Base-by-base conservation (phyloP, 176 grass and related monocot species). In the Alloteropsis semialata region DNA sequence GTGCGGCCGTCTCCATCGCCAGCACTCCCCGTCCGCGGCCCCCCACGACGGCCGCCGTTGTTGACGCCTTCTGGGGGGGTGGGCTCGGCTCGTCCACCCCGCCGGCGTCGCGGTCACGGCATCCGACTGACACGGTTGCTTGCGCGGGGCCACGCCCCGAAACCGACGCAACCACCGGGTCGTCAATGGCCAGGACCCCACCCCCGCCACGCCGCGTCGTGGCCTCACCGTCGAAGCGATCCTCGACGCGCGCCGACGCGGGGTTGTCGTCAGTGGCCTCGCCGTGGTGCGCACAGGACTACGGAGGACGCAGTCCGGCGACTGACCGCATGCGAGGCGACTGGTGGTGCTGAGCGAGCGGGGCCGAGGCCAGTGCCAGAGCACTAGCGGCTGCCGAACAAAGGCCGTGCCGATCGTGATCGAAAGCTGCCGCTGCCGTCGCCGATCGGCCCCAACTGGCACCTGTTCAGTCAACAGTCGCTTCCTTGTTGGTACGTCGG, bases 391-490 rank as follows among this genome's bases (percentile, higher is more conserved):
- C 74, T 43, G 74, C 53, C 73, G 21, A 77, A 60, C 56, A 60
- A 76, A 48, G 30, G 39, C 22, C 75, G 24, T 25, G 22, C 34
- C 62, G 8, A 17, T 56, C 18, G 8, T 11, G 41, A 34, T 50
- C 19, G 60, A 59, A 79, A 65, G 63, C 29, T 56, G 37, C 69
- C 8, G 68, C 24, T 61, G 77, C 28, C 30, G 38, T 30, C 11
- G 37, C 41, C 43, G 42, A 34, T 65, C 76, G n/a, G n/a, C n/a
- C n/a, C n/a, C n/a, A 58, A 46, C 18, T 1, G 16, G 29, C 19
- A 28, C 49, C 17, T 33, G 87, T 84, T 68, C 38, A 29, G 81
- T 58, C 69, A 61, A 81, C 70, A 76, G 77, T 69, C 0, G 6
- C 17, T 13, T 0, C 18, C 61, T 76, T 76, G 82, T 76, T 62